These are phyloP conservation scores for Paracoccidioides brasiliensis DNA, from an alignment of 2,329 filamentous ascomycete genomes.

Conservation along the genomic window DNA sequence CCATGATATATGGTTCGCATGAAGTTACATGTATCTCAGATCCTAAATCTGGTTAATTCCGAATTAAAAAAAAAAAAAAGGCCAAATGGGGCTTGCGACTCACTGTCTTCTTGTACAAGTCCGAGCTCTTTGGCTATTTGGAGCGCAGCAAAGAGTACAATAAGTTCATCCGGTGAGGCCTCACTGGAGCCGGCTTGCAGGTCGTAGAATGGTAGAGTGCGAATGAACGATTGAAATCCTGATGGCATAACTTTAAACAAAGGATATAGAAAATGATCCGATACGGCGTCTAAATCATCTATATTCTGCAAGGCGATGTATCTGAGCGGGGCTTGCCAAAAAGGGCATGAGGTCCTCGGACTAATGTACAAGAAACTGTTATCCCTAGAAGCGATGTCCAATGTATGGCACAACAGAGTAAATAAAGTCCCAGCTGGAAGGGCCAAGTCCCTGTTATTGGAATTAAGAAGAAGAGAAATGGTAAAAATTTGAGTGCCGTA, in stretches of 20 bases:
- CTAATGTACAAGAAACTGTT: constrained; percentile 1
- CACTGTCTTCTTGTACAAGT: constrained; percentile 55
- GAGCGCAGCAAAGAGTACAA: constrained; percentile 53
- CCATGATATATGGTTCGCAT: constrained; percentile 17
- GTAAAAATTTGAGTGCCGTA: constrained; percentile 15
- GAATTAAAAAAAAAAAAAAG: not conserved
- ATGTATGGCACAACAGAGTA: constrained; percentile 8
- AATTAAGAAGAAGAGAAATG: constrained; percentile 9
- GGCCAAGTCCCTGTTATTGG: constrained; percentile 9
- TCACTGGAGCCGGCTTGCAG: constrained; percentile 35
- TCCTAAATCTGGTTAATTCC: not conserved
- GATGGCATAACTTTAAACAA: constrained; percentile 22
- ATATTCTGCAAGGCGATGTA: constrained; percentile 25
- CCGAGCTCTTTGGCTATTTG: constrained; percentile 59
- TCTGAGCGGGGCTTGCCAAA: constrained; percentile 27
- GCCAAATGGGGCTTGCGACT: constrained; percentile 7
- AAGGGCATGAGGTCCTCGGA: constrained; percentile 11
- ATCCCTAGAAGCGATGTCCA: constrained; percentile 5
- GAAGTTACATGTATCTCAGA: not conserved
- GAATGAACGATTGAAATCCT: constrained; percentile 39
- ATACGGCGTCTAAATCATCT: constrained; percentile 23
- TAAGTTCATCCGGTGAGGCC: constrained; percentile 40
- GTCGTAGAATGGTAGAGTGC: constrained; percentile 41
- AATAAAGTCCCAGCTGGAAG: constrained; percentile 10
- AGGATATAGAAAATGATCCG: constrained; percentile 24